Percentiles rank a stretch among this genome's conserved stretches.
Evolutionary conservation across 2,329 filamentous ascomycete species (phyloP).

Genomic region (Penicillium carneum): DNA sequence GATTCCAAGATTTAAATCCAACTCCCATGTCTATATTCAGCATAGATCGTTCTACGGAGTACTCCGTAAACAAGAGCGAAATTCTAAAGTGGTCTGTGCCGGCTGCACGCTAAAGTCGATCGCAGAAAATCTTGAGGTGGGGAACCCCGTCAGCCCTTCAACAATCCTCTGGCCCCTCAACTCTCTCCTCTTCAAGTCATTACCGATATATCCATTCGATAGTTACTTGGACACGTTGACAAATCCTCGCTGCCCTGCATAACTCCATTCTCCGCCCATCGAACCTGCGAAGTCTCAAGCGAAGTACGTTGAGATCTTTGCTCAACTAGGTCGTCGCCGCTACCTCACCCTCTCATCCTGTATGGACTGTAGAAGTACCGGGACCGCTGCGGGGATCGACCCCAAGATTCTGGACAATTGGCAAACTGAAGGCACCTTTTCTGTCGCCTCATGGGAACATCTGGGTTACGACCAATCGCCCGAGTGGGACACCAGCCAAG

Average conservation of each 20-base stretch:
- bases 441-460: conserved; percentile 48
- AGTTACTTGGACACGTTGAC: background rate
- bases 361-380: conserved; percentile 50
- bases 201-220: conserved; percentile 2
- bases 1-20: background rate
- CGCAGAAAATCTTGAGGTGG: conserved; percentile 40
- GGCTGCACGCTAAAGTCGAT: conserved; percentile 34
- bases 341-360: conserved; percentile 33
- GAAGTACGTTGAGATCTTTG: conserved; percentile 36
- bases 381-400: conserved; percentile 51
- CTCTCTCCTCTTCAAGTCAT: conserved; percentile 17
- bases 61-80: background rate
- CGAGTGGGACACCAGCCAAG: conserved; percentile 51
- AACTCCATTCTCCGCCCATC: background rate
- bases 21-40: background rate
- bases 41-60: background rate
- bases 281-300: conserved; percentile 31
- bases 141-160: conserved; percentile 33
- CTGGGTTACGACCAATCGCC: conserved; percentile 46
- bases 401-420: conserved; percentile 53
- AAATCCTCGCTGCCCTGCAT: background rate
- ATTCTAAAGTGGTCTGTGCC: conserved; percentile 31
- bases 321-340: conserved; percentile 29
- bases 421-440: conserved; percentile 48
- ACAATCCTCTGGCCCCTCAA: conserved; percentile 35